These are phyloP conservation scores for Fusarium sublunatum DNA, from an alignment of 2,329 filamentous ascomycete genomes.

Conservation along the genomic window DNA sequence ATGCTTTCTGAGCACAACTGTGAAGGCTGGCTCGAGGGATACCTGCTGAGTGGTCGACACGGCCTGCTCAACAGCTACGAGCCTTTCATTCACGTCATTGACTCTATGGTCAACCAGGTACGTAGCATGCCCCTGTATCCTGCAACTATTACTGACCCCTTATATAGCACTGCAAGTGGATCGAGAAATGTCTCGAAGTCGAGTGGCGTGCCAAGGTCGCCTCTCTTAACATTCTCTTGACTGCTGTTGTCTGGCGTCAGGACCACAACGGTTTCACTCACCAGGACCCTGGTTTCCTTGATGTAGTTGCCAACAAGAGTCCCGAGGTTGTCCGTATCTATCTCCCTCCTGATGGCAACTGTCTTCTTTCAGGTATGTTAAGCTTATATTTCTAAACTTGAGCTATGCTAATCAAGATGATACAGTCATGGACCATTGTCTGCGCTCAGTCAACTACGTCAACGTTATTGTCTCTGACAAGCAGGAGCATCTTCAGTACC, in stretches of 20 bases:
- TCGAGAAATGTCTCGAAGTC: constrained; percentile 83
- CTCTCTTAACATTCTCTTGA: constrained; percentile 83
- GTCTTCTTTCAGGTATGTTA: constrained; percentile 68
- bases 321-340: constrained; percentile 85
- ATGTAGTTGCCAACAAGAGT: constrained; percentile 82
- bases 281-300: constrained; percentile 83
- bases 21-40: constrained; percentile 85
- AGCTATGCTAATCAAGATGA: constrained; percentile 25
- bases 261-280: constrained; percentile 88
- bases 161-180: constrained; percentile 80
- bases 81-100: constrained; percentile 84
- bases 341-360: constrained; percentile 83
- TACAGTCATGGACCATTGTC: constrained; percentile 77
- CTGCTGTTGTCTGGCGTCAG: constrained; percentile 82
- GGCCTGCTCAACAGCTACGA: constrained; percentile 85
- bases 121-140: constrained; percentile 8
- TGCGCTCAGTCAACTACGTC: constrained; percentile 80
- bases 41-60: constrained; percentile 78
- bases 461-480: constrained; percentile 85
- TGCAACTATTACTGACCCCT: constrained; percentile 16
- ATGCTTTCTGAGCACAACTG: constrained; percentile 85
- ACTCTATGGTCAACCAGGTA: constrained; percentile 84
- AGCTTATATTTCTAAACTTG: background rate
- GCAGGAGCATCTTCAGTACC: constrained; percentile 80
- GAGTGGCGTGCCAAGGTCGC: constrained; percentile 79